phyloP scores from a whole-genome alignment of 2,329 filamentous ascomycete genomes.

The Stemphylium lycopersici region DNA sequence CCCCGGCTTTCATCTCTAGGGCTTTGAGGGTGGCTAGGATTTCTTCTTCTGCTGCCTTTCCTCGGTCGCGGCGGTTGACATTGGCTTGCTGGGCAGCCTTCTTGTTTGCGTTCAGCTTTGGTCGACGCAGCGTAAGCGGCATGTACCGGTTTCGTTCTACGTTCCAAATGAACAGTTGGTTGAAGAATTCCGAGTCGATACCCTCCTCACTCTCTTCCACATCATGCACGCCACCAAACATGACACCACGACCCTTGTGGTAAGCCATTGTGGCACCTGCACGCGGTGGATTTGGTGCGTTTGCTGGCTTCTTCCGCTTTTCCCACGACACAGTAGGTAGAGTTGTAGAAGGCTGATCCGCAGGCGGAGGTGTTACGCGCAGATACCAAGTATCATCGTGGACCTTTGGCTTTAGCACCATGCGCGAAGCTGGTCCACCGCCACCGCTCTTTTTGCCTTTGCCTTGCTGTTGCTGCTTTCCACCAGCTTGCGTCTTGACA shows the following conservation, averaged over 20 bases:
- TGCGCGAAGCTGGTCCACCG: conserved; percentile 66
- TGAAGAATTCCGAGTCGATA: conserved; percentile 97
- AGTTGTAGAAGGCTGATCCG: conserved; percentile 69
- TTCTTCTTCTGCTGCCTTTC: conserved; percentile 90
- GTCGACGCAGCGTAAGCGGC: conserved; percentile 76
- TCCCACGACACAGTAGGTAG: conserved; percentile 87
- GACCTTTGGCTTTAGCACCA: conserved; percentile 82
- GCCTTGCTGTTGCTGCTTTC: conserved; percentile 64
- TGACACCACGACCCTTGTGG: conserved; percentile 89
- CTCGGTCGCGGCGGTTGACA: conserved; percentile 65
- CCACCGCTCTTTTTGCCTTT: conserved; percentile 55
- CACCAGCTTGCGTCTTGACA: conserved; percentile 70
- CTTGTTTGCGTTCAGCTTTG: conserved; percentile 70
- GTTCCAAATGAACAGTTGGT: conserved; percentile 89
- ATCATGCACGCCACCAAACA: conserved; percentile 94
- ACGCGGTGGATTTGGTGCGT: conserved; percentile 80
- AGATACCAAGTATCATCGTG: conserved; percentile 97
- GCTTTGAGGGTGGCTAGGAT: conserved; percentile 84
- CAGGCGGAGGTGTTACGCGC: conserved; percentile 73
- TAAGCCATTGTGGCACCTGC: conserved; percentile 93
- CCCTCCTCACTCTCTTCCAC: conserved; percentile 91
- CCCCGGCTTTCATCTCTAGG: conserved; percentile 74
- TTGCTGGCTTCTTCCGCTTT: conserved; percentile 87
- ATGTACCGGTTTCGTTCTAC: conserved; percentile 96
- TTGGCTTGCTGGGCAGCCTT: conserved; percentile 51